Base-by-base conservation (phyloP, 2,329 filamentous ascomycete genomes). In the Fusarium mangiferae region DNA sequence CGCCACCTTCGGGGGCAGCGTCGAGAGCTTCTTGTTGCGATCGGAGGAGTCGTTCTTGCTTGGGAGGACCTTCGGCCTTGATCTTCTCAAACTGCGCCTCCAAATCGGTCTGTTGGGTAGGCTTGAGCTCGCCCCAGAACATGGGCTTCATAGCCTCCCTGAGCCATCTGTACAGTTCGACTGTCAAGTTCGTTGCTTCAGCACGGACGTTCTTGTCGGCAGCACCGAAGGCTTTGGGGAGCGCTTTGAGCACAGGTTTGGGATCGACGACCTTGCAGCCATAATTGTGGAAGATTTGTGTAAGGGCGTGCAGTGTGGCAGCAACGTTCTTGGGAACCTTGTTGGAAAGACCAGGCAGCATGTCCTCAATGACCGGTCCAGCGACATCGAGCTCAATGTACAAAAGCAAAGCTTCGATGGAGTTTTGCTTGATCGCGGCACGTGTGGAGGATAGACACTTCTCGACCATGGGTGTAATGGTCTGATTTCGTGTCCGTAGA, bases 161-260 rank as follows among this genome's bases (percentile, higher is more conserved):
- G 39, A 99, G 87, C 96, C 97, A 99, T 83, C 96, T 89, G 83
- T 99, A 99, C 66, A 99, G 90, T 81, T 99, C 97, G 54, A 98
- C 94, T 0, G 96, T 93, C 65, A 99, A 86, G 77, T 93, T 95
- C 52, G 96, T 96, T 35, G 95, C 95, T 82, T 98, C 96, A 7
- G 95, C 95, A 83, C 96, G 92, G 22, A 99, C 94, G 81, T 98
- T 98, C 84, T 99, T 99, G 87, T 99, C 96, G 38, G 96, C 96
- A 81, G 98, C 96, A 26, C 94, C 94, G 80, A 98, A 99, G 5
- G 92, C 92, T 80, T 98, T 97, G 7, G 96, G 95, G 5, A 99
- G 86, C 17, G 90, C 85, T 81, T 98, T 98, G 68, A 98, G 88
- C 26, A 97, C 91, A 4, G 94, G 92, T 81, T 99, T 98, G 7